These are phyloP conservation scores for Epichloe typhina DNA, from an alignment of 2,329 filamentous ascomycete genomes.

Conservation along the genomic window DNA sequence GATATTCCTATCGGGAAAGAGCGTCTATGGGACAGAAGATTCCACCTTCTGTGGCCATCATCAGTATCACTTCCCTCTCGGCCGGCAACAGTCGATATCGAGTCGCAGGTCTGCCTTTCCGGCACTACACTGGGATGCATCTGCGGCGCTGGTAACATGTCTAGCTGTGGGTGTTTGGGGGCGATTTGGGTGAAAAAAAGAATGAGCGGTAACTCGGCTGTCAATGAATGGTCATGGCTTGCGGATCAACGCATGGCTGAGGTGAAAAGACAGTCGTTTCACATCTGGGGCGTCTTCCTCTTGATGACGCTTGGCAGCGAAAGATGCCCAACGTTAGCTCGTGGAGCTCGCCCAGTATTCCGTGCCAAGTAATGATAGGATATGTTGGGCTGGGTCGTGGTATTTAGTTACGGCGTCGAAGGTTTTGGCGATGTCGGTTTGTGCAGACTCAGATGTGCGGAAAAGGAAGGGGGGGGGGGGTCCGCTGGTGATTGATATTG, in stretches of 20 bases:
- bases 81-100: conserved; percentile 3
- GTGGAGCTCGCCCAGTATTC: neutral
- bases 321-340: neutral
- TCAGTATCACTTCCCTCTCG: neutral
- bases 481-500: neutral
- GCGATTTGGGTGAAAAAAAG: neutral
- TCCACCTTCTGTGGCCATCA: conserved; percentile 9
- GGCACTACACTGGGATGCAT: conserved; percentile 38
- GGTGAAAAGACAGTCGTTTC: conserved; percentile 19
- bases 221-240: conserved; percentile 27
- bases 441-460: neutral
- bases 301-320: conserved; percentile 1
- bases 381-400: neutral
- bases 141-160: conserved; percentile 39
- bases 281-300: conserved; percentile 24
- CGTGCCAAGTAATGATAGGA: neutral
- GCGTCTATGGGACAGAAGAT: conserved; percentile 12
- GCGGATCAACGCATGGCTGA: conserved; percentile 28
- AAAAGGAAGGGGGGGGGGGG: neutral
- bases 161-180: conserved; percentile 4
- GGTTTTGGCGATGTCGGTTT: neutral
- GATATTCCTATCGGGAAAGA: conserved; percentile 22
- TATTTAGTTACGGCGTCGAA: neutral
- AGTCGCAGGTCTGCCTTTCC: conserved; percentile 26
- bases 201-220: conserved; percentile 13